Percentiles rank a stretch among this genome's conserved stretches.
Conservation (phyloP, 306 rosid species). For the Lathyrus oleraceus region DNA sequence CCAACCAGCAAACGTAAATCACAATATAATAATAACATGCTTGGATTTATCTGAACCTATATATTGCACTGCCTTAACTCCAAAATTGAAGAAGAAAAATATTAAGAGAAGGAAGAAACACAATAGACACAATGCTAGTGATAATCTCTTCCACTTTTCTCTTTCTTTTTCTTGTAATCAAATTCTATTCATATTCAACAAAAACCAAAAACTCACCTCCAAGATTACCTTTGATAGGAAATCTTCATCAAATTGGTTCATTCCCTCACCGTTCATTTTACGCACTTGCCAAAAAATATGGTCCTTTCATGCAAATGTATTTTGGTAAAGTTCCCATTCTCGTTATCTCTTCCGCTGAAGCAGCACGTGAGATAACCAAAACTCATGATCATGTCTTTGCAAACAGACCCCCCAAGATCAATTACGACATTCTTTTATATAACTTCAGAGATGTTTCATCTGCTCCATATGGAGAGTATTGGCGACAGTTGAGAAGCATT, state of each 20-base stretch:
- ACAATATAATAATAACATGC: too few species aligned
- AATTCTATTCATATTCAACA: constrained; percentile 19
- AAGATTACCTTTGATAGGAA: constrained; percentile 53
- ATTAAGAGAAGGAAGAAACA: not conserved
- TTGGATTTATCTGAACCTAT: too few species aligned
- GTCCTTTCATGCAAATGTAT: constrained; percentile 52
- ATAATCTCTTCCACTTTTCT: not conserved
- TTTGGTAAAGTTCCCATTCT: constrained; percentile 44
- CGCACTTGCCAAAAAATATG: constrained; percentile 43
- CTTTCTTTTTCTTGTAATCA: constrained; percentile 1
- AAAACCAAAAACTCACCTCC: constrained; percentile 37
- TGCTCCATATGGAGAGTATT: constrained; percentile 56
- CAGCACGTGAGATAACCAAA: constrained; percentile 50
- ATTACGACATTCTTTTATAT: constrained; percentile 37
- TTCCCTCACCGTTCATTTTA: constrained; percentile 43
- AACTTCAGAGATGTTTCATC: constrained; percentile 39
- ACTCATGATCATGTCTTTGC: constrained; percentile 47
- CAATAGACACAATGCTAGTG: not conserved
- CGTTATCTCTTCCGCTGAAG: constrained; percentile 45
- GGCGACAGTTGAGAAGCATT: constrained; percentile 52
- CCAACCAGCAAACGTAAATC: too few species aligned
- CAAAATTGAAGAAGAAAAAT: not conserved
- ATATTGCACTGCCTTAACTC: not conserved
- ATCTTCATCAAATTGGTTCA: constrained; percentile 52
- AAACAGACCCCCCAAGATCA: constrained; percentile 14